Evolutionary conservation across 2,329 filamentous ascomycete species (phyloP).

Genomic region (Neofusicoccum umdonicola): DNA sequence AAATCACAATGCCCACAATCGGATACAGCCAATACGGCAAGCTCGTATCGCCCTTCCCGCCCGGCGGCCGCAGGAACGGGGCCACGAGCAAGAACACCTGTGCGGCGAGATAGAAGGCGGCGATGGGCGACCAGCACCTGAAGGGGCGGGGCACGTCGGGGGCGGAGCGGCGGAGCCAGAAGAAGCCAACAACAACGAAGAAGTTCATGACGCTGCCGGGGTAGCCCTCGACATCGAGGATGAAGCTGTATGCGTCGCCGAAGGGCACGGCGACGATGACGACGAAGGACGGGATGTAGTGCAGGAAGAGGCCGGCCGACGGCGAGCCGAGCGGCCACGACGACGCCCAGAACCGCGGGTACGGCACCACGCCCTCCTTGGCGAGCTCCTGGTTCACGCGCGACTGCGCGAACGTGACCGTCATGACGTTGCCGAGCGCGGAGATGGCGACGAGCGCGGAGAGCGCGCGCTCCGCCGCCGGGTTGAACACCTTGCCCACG

Average conservation of each 20-base stretch:
- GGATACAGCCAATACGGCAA: conserved; percentile 56
- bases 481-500: conserved; percentile 63
- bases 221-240: conserved; percentile 70
- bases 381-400: conserved; percentile 72
- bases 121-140: conserved; percentile 61
- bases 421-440: conserved; percentile 70
- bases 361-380: conserved; percentile 68
- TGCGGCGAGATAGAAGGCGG: conserved; percentile 55
- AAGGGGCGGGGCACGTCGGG: conserved; percentile 64
- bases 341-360: conserved; percentile 58
- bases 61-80: conserved; percentile 56
- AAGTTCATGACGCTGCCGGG: conserved; percentile 61
- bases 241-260: conserved; percentile 68
- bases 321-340: conserved; percentile 67
- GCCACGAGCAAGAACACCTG: conserved; percentile 57
- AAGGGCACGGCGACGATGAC: conserved; percentile 66
- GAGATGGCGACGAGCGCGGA: conserved; percentile 63
- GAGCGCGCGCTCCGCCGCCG: conserved; percentile 55
- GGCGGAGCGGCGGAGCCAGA: conserved; percentile 59
- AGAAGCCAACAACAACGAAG: conserved; percentile 56
- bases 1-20: conserved; percentile 53
- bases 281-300: conserved; percentile 66
- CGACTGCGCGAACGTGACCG: conserved; percentile 65
- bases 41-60: conserved; percentile 19
- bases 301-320: conserved; percentile 64